Base-by-base conservation (phyloP, 805 yeast genomes). In the Candida alai region DNA sequence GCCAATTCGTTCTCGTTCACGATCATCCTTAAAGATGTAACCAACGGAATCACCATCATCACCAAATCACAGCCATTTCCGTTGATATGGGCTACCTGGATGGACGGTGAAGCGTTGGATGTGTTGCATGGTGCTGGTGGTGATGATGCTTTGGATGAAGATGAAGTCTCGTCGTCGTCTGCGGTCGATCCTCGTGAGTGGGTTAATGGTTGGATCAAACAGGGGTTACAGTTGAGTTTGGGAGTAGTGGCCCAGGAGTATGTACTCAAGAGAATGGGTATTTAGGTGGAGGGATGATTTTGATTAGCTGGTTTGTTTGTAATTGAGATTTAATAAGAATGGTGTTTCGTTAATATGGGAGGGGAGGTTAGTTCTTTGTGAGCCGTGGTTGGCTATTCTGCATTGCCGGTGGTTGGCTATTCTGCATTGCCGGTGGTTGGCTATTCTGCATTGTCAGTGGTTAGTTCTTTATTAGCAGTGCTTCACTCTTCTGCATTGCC, bases 31-130 rank as follows among this genome's bases (percentile, higher is more conserved):
- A 76, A 77, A 45, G 98, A 93, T 52, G 75, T 78, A 27, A 78
- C 83, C 24, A 90, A 93, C 60, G 74, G 78, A 43, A 76, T 93
- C 42, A 73, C 80, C 6, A 73, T 86, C 28, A 70, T 77, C 19
- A 80, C 86, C 32, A 79, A 81, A 46, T 84, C 97, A 0, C 98
- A 93, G 58, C 78, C 95, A 5, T 83, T 87, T 67, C 97, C 98
- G 8, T 54, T 75, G 29, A 80, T 76, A 52, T 93, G 98, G 98
- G 81, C 88, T 7, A 65, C 75, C n/a, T 93, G 98, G 98, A 69
- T 90, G n/a, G 80, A 76, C 40, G 74, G 78, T 10, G 54, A 60
- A 17, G 47, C 44, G 8, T 35, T 44, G 35, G 46, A 47, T 7
- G 36, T 40, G 12, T 43, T 51, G 20, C 31, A 45, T 10, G 53